Conservation (phyloP, 495 filamentous ascomycete species). For the Neurospora sp. region DNA sequence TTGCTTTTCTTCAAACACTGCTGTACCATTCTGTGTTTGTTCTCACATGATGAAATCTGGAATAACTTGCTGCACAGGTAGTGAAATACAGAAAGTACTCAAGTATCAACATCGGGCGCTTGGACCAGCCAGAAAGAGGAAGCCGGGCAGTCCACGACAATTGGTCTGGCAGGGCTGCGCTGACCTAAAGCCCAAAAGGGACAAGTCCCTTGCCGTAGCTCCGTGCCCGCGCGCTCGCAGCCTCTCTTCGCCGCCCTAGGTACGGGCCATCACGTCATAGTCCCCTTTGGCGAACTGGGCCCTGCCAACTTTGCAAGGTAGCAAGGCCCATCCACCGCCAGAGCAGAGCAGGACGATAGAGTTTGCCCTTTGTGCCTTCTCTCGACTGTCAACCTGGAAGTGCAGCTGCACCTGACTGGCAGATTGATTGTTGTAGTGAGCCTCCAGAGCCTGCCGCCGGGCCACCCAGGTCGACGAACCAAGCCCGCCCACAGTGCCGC, state of each 20-base stretch:
- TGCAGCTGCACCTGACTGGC: background rate
- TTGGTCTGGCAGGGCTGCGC: background rate
- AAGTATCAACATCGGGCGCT: background rate
- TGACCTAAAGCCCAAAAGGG: background rate
- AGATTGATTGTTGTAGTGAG: background rate
- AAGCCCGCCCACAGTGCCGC: background rate
- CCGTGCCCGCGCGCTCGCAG: slow-evolving; percentile 1
- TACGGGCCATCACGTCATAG: slow-evolving; percentile 21
- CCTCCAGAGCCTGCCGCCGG: background rate
- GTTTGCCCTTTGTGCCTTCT: background rate
- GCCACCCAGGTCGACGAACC: background rate
- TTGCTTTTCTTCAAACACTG: background rate
- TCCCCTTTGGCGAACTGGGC: slow-evolving; percentile 12
- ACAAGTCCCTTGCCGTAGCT: background rate
- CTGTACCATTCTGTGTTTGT: background rate
- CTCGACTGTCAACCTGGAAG: background rate
- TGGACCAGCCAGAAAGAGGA: background rate
- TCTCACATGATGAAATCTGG: background rate
- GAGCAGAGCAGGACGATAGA: background rate
- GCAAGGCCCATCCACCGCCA: background rate
- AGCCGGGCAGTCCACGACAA: background rate
- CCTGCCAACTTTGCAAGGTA: slow-evolving; percentile 16
- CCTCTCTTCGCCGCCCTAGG: slow-evolving; percentile 4
- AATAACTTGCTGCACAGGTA: background rate
- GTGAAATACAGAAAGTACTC: background rate